Conservation (phyloP, 2,329 filamentous ascomycete species). For the Nemania abortiva region DNA sequence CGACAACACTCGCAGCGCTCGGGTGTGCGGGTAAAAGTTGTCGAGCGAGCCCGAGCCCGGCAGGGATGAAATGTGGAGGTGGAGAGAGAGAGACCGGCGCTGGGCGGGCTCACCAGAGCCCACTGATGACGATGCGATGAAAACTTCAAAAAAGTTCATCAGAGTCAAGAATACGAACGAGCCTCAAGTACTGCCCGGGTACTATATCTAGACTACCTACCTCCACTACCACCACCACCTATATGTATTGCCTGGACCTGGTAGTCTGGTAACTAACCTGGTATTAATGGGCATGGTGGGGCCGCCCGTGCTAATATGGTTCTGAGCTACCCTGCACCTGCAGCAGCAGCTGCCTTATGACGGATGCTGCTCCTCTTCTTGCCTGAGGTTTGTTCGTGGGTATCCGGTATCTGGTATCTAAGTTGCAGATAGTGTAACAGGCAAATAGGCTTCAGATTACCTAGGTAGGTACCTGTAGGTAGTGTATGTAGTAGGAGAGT, state of each 20-base stretch:
- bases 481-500: too few relatives aligned
- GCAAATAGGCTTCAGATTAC: too few relatives aligned
- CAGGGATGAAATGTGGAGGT: conserved; percentile 5
- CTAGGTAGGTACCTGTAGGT: too few relatives aligned
- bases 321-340: conserved; percentile 2
- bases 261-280: conserved; percentile 1
- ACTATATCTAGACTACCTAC: neutral
- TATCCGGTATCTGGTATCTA: neutral
- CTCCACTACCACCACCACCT: neutral
- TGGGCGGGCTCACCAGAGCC: conserved; percentile 21
- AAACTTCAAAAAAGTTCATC: conserved; percentile 25
- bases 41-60: conserved; percentile 9
- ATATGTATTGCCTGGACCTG: neutral
- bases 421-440: neutral
- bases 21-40: conserved; percentile 4
- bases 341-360: conserved; percentile 6
- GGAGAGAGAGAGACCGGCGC: neutral
- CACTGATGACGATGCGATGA: conserved; percentile 37
- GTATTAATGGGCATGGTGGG: conserved; percentile 35
- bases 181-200: conserved; percentile 19
- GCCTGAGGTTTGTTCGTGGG: neutral
- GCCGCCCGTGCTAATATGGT: conserved; percentile 24
- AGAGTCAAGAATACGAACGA: conserved; percentile 24
- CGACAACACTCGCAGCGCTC: conserved; percentile 12
- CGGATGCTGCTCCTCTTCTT: neutral